A percentile compares a stretch with the other conserved stretches of the same genome.
Conservation (phyloP, 768 basidiomycete genomes). For the Rhodotorula babjevae region DNA sequence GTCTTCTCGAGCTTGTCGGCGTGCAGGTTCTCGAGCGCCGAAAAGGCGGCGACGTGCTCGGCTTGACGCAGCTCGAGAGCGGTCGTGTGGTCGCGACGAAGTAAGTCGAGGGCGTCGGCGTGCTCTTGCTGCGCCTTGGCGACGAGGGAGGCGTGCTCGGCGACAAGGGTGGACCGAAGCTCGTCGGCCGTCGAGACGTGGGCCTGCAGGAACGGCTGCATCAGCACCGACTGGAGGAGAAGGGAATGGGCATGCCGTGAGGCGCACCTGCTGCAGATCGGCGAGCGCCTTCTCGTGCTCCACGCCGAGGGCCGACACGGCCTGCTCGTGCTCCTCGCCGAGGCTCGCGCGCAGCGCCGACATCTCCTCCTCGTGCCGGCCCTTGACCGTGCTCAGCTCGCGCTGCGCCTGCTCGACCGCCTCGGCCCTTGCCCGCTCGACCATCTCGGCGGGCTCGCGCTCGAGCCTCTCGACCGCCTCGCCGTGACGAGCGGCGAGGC, state of each 20-base stretch:
- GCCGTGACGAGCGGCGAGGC: slow-evolving; percentile 38
- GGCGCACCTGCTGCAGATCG: background rate
- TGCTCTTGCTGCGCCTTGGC: background rate
- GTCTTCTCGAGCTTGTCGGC: background rate
- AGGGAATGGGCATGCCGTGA: background rate
- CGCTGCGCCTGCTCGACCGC: slow-evolving; percentile 9
- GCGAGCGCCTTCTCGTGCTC: slow-evolving; percentile 47
- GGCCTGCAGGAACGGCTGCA: background rate
- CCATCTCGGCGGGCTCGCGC: slow-evolving; percentile 32
- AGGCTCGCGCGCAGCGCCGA: background rate
- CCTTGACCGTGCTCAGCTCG: background rate
- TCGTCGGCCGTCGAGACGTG: background rate
- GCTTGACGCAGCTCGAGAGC: background rate
- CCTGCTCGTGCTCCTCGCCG: slow-evolving; percentile 29
- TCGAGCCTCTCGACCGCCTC: slow-evolving; percentile 50
- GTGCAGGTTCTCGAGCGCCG: background rate
- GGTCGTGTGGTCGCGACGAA: background rate
- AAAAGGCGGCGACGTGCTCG: slow-evolving; percentile 45
- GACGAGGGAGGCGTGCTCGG: slow-evolving; percentile 63
- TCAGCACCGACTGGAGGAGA: background rate
- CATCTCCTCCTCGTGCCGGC: slow-evolving; percentile 47
- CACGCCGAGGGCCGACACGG: slow-evolving; percentile 63
- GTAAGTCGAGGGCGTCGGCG: background rate
- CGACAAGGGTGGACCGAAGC: slow-evolving; percentile 46
- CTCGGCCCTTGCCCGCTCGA: background rate